phyloP scores from a whole-genome alignment of 2,329 filamentous ascomycete species.

The Diaporthe destruens region DNA sequence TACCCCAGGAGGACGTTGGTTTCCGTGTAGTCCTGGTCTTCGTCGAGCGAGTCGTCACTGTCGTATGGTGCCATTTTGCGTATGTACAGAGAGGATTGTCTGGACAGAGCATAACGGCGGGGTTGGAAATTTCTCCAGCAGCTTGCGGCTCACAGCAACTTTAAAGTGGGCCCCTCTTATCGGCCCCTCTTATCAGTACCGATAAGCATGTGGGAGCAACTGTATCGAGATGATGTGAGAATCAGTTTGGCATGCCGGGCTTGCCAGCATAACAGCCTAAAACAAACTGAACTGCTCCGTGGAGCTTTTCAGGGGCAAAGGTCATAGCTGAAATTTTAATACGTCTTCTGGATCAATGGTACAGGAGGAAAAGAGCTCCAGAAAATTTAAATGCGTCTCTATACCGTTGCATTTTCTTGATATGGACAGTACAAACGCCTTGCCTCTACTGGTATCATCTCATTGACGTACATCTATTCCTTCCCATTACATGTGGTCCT shows the following conservation, averaged over 20 bases:
- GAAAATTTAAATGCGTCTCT: background rate
- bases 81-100: slow-evolving; percentile 38
- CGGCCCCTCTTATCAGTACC: slow-evolving; percentile 34
- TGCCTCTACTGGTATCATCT: slow-evolving; percentile 53
- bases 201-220: slow-evolving; percentile 36
- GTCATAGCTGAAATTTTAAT: too few relatives aligned
- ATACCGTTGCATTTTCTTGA: slow-evolving; percentile 23
- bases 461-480: slow-evolving; percentile 37
- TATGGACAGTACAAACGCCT: slow-evolving; percentile 41
- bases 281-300: background rate
- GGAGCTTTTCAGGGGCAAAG: too few relatives aligned
- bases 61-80: slow-evolving; percentile 80
- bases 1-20: slow-evolving; percentile 94
- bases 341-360: background rate
- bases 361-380: background rate
- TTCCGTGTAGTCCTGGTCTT: slow-evolving; percentile 76
- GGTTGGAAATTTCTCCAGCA: slow-evolving; percentile 37
- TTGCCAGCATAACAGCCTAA: background rate
- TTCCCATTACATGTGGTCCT: slow-evolving; percentile 50
- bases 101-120: slow-evolving; percentile 29
- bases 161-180: slow-evolving; percentile 41
- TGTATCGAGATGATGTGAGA: background rate
- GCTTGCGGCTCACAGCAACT: slow-evolving; percentile 37
- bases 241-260: background rate
- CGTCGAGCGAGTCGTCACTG: slow-evolving; percentile 84